These are phyloP conservation scores for Hygrophoropsis aurantiaca DNA, from an alignment of 768 basidiomycete species.

Conservation along the genomic window DNA sequence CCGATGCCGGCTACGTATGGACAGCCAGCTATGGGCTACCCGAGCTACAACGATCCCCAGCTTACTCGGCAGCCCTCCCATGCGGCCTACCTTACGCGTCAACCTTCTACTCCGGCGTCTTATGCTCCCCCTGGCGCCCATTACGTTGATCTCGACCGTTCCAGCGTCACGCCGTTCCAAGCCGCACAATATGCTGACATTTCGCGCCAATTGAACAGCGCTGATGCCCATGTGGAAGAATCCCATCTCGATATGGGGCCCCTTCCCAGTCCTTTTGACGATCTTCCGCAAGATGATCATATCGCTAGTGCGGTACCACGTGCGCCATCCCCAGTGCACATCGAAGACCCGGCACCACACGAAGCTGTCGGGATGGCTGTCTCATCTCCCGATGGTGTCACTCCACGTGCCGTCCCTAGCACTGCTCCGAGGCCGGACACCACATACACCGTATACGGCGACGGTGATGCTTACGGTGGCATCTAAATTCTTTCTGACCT, in stretches of 20 bases:
- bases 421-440: constrained; percentile 45
- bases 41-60: constrained; percentile 25
- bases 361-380: constrained; percentile 10
- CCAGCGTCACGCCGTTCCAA: constrained; percentile 74
- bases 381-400: constrained; percentile 8
- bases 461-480: constrained; percentile 70
- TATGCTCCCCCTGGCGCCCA: constrained; percentile 30
- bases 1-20: constrained; percentile 19
- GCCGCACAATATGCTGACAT: constrained; percentile 76
- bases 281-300: constrained; percentile 6
- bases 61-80: constrained; percentile 22
- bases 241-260: constrained; percentile 18
- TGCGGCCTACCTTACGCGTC: constrained; percentile 18
- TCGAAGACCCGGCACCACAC: constrained; percentile 15
- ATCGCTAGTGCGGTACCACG: constrained; percentile 1
- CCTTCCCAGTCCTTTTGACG: constrained; percentile 29
- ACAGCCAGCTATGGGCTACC: constrained; percentile 15
- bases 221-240: constrained; percentile 19
- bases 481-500: constrained; percentile 41
- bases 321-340: constrained; percentile 36
- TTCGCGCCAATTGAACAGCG: constrained; percentile 48
- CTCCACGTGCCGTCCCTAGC: constrained; percentile 9
- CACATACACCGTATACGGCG: constrained; percentile 53
- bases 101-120: constrained; percentile 14
- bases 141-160: constrained; percentile 65